Evolutionary conservation across 1,139 yeast genomes (phyloP), one percentile per base, ranked within the genome.

Genomic region (Scheffersomyces lignicola): DNA sequence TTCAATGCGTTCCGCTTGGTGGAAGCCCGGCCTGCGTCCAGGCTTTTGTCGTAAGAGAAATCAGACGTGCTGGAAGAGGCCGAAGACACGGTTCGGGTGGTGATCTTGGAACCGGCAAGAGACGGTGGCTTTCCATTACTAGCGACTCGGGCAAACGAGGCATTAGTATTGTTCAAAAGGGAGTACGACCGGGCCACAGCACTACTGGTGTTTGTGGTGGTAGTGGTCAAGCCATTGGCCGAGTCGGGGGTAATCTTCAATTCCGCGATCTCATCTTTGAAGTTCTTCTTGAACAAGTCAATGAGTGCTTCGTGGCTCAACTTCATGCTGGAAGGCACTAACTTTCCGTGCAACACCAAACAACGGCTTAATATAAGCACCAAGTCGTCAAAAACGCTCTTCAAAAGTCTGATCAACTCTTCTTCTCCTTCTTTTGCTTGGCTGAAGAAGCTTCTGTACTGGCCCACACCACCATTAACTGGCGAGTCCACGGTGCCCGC

Each of bases 401-500:
- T 73, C 51, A 87, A 69, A 31, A 77, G 65, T 29, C 68, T 56
- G 18, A 79, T 59, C 40, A 76, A 76, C 22, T 62, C 65, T 3
- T 52, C 53, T 30, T 68, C 63, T 14, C 75, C 78, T n/a, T 65
- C 66, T 38, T 69, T 61, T 4, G 55, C 63, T 26, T 54, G 55
- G 24, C 60, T 64, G 50, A 85, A 76, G 58, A 88, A 86, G 2
- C 76, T 75, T 41, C 92, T 73, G 62, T 85, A 88, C 51, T 85
- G 88, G 4, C 88, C 87, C 44, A 88, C 87, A 39, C 96, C 96
- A 24, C 96, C 96, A 56, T 88, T 88, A 8, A 88, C 94, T 5
- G 96, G 96, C 0, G 96, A 80, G 54, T 88, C 95, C 38, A 88
- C 92, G 0, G 96, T 86, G 32, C 96, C 96, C 0, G 92, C 78